phyloP scores from a whole-genome alignment of 352 stramenopile species.

The Peronospora destructor region DNA sequence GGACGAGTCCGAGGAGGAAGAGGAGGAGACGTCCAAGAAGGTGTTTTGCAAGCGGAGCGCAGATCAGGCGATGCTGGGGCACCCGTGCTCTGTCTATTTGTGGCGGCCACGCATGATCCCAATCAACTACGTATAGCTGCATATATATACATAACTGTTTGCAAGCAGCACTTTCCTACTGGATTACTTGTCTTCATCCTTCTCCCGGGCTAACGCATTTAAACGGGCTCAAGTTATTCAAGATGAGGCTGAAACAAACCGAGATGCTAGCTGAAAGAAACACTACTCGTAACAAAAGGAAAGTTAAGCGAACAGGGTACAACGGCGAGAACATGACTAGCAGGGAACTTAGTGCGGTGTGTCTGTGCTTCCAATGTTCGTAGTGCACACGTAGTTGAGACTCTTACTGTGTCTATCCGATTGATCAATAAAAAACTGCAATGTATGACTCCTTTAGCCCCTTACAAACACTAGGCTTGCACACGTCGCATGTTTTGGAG shows the following conservation, averaged over 20 bases:
- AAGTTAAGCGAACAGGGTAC: constrained; percentile 8
- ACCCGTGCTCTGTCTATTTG: constrained; percentile 39
- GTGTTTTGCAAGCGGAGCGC: constrained; percentile 36
- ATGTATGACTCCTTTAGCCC: constrained; percentile 13
- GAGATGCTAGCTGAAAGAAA: constrained; percentile 11
- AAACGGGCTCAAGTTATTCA: constrained; percentile 27
- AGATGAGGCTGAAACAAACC: constrained; percentile 21
- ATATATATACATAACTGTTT: background rate
- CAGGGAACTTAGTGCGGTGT: constrained; percentile 2
- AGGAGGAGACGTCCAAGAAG: constrained; percentile 11
- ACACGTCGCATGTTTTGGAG: constrained; percentile 27
- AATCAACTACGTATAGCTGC: constrained; percentile 45
- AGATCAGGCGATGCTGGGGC: constrained; percentile 37
- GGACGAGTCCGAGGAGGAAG: constrained; percentile 10
- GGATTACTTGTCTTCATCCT: constrained; percentile 7
- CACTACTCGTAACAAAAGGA: constrained; percentile 16
- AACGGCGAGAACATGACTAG: background rate
- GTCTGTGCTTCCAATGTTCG: constrained; percentile 2
- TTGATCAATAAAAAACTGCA: constrained; percentile 15
- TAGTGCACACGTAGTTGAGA: constrained; percentile 7
- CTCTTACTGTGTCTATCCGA: constrained; percentile 6
- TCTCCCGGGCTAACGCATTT: constrained; percentile 4
- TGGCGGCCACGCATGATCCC: constrained; percentile 60
- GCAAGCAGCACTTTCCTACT: constrained; percentile 2
- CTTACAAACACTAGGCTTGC: constrained; percentile 23